Conservation (phyloP, 2,329 filamentous ascomycete genomes). For the Pseudocercospora musae region DNA sequence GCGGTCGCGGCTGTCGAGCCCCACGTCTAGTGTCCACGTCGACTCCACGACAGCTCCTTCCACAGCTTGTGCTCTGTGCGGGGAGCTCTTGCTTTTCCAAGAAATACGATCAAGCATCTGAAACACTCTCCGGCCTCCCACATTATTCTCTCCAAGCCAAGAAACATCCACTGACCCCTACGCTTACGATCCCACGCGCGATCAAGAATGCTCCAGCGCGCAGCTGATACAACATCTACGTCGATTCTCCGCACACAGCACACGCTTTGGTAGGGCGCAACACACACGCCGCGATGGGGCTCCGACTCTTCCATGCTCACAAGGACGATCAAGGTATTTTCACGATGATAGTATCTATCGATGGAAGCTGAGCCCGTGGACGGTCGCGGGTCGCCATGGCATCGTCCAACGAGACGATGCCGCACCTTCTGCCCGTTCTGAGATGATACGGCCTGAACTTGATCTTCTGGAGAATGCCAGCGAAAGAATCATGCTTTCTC, state of each 20-base stretch:
- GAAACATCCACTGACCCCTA: neutral
- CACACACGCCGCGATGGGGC: constrained; percentile 16
- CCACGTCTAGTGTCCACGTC: no score
- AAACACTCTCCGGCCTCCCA: neutral
- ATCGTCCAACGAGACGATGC: constrained; percentile 25
- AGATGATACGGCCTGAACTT: constrained; percentile 95
- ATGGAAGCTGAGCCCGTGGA: constrained; percentile 25
- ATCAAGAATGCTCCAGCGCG: neutral
- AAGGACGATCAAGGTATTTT: constrained; percentile 25
- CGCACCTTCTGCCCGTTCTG: constrained; percentile 51
- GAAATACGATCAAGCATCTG: neutral
- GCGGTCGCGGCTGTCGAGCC: no score
- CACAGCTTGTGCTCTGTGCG: neutral
- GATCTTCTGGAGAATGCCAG: constrained; percentile 97
- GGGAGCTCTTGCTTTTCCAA: neutral
- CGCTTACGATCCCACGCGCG: neutral
- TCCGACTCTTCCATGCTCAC: constrained; percentile 15
- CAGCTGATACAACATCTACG: neutral
- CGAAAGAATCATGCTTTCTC: constrained; percentile 89
- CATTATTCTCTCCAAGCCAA: neutral
- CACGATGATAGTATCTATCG: constrained; percentile 15
- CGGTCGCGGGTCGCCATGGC: constrained; percentile 10
- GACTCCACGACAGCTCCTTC: neutral
- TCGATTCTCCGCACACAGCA: neutral
- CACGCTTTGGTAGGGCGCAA: constrained; percentile 1